Conservation (phyloP, 2,329 filamentous ascomycete species). For the Metarhizium rileyi region DNA sequence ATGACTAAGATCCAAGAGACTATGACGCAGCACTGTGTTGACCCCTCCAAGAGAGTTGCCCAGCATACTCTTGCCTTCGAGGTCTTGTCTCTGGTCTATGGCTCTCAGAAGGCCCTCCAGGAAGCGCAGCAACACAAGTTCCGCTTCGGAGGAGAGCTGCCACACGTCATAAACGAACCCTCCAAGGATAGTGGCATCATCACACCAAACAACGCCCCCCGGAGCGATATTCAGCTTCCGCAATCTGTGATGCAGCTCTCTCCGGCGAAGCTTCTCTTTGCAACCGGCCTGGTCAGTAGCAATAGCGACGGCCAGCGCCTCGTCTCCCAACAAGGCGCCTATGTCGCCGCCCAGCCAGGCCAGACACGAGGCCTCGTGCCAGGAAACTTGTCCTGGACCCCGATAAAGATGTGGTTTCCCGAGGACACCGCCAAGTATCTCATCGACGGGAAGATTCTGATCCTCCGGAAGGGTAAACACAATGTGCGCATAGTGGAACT, state of each 20-base stretch:
- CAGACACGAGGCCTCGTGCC: conserved; percentile 32
- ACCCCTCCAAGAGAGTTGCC: conserved; percentile 64
- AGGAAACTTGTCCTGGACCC: conserved; percentile 49
- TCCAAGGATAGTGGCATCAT: conserved; percentile 20
- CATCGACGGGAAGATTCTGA: conserved; percentile 47
- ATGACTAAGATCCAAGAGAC: conserved; percentile 53
- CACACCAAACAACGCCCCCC: conserved; percentile 37
- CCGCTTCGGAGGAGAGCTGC: conserved; percentile 33
- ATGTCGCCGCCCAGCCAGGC: conserved; percentile 46
- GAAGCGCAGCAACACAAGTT: conserved; percentile 47
- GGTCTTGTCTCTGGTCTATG: conserved; percentile 72
- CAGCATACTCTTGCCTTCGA: conserved; percentile 80
- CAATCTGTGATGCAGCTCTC: conserved; percentile 44
- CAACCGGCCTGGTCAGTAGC: conserved; percentile 48
- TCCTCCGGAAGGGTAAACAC: conserved; percentile 55
- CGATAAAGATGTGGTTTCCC: conserved; percentile 49
- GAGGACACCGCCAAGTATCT: conserved; percentile 50
- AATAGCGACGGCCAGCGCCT: conserved; percentile 49
- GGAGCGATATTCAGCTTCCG: conserved; percentile 50
- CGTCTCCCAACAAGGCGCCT: conserved; percentile 44
- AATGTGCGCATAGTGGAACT: conserved; percentile 53
- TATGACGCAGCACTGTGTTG: conserved; percentile 56
- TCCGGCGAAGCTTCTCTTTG: conserved; percentile 49
- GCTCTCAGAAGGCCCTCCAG: conserved; percentile 49
- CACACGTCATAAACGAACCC: conserved; percentile 21